Evolutionary conservation across 345 rosid genomes (phyloP), one percentile per base, ranked within the genome.

Genomic region (Nephelium lappaceum): DNA sequence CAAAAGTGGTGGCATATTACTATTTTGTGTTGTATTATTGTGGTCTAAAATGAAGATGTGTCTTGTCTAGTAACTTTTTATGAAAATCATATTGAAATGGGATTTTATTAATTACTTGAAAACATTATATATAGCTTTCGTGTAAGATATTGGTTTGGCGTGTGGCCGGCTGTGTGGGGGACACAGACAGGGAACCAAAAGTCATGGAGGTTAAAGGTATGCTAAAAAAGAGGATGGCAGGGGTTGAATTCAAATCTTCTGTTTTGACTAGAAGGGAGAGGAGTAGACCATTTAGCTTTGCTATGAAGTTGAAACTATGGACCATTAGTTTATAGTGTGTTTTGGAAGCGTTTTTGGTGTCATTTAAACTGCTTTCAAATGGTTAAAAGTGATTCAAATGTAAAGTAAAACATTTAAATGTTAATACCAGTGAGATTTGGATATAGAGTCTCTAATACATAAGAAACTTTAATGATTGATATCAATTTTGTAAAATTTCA

Each of bases 131-230:
- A 42, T 60, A 3, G 25, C 63, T 21, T 45, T 57, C 58, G 21
- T 21, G 49, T 38, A 15, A 57, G 8, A 57, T 57, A 60, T 58
- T 58, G 24, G 39, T n/a, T 72, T 25, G 31, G 18, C n/a, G 36
- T 31, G 74, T 71, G 43, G 36, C 18, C 51, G 43, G 36, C 18
- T 14, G 55, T 49, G 62, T 60, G 64, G 64, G 64, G 64, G 64
- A 60, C 27, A 21, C 47, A 55, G 75, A 58, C 51, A 58, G 1
- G 31, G 31, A 39, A 60, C 19, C 76, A 72, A 72, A 72, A 58
- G 64, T 58, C n/a, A 38, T n/a, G 67, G 67, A 57, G 62, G 15
- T 57, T 38, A 72, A 72, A 39, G 23, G 7, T 14, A 1, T 47
- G 19, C 42, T 71, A 10, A 55, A 72, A 55, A 72, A 72, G 12